Evolutionary conservation across 176 grass and related monocot species (phyloP).

Genomic region (Carex littledalei): DNA sequence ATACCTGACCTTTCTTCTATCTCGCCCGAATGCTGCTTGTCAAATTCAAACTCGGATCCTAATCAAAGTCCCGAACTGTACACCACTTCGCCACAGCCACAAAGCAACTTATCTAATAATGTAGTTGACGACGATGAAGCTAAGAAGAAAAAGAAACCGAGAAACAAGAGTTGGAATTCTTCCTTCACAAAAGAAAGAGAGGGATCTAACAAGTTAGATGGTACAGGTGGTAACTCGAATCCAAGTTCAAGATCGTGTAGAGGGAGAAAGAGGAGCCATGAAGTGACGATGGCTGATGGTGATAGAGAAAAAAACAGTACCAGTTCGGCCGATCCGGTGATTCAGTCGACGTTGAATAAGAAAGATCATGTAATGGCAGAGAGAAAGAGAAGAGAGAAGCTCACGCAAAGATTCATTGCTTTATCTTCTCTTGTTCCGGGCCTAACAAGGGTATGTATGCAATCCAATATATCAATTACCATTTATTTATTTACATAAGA

Average conservation of each 20-base stretch:
- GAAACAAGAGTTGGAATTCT: not conserved
- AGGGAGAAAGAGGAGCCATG: not conserved
- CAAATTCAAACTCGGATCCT: not conserved
- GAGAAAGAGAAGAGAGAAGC: constrained; percentile 30
- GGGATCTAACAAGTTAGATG: not conserved
- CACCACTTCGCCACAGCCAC: no score
- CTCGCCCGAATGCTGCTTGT: not conserved
- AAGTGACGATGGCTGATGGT: not conserved
- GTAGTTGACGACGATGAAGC: not conserved
- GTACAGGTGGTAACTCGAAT: not conserved
- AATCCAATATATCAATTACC: not conserved
- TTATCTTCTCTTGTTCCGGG: constrained; percentile 30
- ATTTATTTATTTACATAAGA: not conserved
- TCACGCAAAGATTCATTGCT: constrained; percentile 31
- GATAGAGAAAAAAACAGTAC: not conserved
- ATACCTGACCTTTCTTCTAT: not conserved
- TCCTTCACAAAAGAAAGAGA: not conserved
- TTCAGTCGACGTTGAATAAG: not conserved
- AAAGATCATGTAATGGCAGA: constrained; percentile 31
- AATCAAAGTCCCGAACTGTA: not conserved
- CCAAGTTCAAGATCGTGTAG: not conserved
- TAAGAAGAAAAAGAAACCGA: not conserved
- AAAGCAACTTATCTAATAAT: not conserved
- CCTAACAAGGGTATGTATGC: constrained; percentile 34
- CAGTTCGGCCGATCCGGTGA: not conserved